These are phyloP conservation scores for Penicillium sp. DNA, from an alignment of 2,329 filamentous ascomycete species.

Conservation along the genomic window DNA sequence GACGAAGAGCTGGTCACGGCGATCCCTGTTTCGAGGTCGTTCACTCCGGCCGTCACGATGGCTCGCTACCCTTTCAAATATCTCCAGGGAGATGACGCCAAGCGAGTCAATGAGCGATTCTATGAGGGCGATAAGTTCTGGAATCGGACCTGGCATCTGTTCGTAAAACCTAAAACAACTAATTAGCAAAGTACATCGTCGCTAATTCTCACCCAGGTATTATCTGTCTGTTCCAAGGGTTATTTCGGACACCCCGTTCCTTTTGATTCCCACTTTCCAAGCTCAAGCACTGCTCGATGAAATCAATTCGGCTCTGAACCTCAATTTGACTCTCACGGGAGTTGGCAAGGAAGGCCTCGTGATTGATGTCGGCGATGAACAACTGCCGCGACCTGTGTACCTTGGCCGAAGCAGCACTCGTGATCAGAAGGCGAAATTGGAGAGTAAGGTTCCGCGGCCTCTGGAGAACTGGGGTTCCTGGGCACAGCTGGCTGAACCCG, in stretches of 20 bases:
- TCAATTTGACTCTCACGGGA: constrained; percentile 58
- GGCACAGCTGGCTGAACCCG: background rate
- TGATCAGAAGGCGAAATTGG: constrained; percentile 39
- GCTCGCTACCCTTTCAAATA: constrained; percentile 44
- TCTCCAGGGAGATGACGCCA: constrained; percentile 29
- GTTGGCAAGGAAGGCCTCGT: constrained; percentile 55
- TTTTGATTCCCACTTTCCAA: constrained; percentile 67
- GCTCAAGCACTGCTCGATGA: constrained; percentile 61
- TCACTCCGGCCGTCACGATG: constrained; percentile 40
- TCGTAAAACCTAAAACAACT: constrained; percentile 36
- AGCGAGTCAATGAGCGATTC: constrained; percentile 36
- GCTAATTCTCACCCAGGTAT: constrained; percentile 50
- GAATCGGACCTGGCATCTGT: constrained; percentile 72
- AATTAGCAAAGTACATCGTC: background rate
- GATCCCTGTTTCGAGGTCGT: constrained; percentile 20
- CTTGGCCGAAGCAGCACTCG: constrained; percentile 56
- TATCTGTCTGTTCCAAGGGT: constrained; percentile 59
- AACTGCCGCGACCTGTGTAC: constrained; percentile 64
- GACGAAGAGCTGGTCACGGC: background rate
- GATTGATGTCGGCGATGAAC: constrained; percentile 59
- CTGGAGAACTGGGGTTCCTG: background rate
- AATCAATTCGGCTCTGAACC: constrained; percentile 57
- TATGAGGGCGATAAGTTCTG: constrained; percentile 47
- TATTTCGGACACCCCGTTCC: constrained; percentile 51
- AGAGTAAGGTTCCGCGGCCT: constrained; percentile 31